Evolutionary conservation across 2,329 filamentous ascomycete species (phyloP).

Genomic region (Nemania sp.): DNA sequence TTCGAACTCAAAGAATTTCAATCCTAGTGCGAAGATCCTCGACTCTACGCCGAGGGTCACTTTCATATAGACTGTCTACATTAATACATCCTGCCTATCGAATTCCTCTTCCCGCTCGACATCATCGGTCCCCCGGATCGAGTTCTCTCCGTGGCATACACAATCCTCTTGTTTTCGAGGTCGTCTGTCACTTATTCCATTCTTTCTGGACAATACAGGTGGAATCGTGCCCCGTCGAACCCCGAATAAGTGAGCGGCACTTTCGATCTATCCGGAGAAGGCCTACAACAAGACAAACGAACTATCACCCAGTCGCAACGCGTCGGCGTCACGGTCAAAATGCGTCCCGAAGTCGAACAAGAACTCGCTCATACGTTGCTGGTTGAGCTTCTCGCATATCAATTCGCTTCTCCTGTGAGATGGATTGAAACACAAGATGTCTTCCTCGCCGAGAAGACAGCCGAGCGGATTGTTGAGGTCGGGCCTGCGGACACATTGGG

Average conservation of each 20-base stretch:
- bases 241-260: too few relatives aligned
- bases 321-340: constrained; percentile 52
- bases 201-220: neutral
- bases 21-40: constrained; percentile 1
- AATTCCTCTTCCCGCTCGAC: neutral
- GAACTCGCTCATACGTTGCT: constrained; percentile 98
- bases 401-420: constrained; percentile 97
- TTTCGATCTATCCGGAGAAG: too few relatives aligned
- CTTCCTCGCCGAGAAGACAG: constrained; percentile 92
- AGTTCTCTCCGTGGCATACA: neutral
- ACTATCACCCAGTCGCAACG: neutral
- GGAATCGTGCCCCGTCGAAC: neutral
- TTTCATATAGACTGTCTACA: constrained; percentile 27
- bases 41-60: neutral
- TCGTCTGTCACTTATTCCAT: neutral
- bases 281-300: too few relatives aligned
- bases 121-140: neutral
- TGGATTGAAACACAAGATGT: constrained; percentile 99
- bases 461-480: constrained; percentile 96
- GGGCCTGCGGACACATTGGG: constrained; percentile 96
- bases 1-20: neutral
- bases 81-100: constrained; percentile 18
- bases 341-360: constrained; percentile 99
- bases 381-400: constrained; percentile 97
- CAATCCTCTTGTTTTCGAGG: neutral